A percentile compares a stretch with the other conserved stretches of the same genome.
Conservation (phyloP, 306 rosid genomes). For the Fragaria vesca region DNA sequence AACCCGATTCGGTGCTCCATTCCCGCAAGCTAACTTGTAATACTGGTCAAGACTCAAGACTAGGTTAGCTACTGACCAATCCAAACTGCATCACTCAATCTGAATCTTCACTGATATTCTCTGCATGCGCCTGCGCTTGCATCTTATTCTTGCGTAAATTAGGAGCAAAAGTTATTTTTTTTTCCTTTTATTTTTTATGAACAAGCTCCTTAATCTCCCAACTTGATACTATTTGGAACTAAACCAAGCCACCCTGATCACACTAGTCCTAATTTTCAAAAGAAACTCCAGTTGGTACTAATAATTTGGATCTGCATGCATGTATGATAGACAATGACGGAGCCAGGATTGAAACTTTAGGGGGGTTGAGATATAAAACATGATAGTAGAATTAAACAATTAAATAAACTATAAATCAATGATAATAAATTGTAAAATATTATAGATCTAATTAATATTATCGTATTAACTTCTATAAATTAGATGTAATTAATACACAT, state of each 20-base stretch:
- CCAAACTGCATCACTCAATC: neutral
- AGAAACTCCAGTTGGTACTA: neutral
- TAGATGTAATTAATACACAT: too few relatives aligned
- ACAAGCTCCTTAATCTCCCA: too few relatives aligned
- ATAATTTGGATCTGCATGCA: neutral
- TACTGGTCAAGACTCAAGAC: neutral
- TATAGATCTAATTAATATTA: too few relatives aligned
- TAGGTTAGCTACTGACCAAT: neutral
- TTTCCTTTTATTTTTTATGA: neutral
- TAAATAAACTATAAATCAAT: too few relatives aligned
- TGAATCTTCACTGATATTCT: neutral
- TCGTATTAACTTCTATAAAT: too few relatives aligned
- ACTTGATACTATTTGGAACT: neutral
- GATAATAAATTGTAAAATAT: too few relatives aligned
- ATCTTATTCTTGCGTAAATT: neutral
- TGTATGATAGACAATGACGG: too few relatives aligned
- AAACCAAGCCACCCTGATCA: neutral
- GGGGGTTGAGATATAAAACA: too few relatives aligned
- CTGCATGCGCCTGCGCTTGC: neutral
- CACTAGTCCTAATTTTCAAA: neutral
- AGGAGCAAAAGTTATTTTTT: neutral
- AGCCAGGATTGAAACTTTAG: too few relatives aligned
- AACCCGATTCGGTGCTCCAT: neutral
- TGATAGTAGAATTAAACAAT: too few relatives aligned
- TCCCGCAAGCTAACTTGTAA: neutral